Percentiles rank a stretch among this genome's conserved stretches.
Evolutionary conservation across 2,329 filamentous ascomycete genomes (phyloP).

Genomic region (Trichophyton benhamiae): DNA sequence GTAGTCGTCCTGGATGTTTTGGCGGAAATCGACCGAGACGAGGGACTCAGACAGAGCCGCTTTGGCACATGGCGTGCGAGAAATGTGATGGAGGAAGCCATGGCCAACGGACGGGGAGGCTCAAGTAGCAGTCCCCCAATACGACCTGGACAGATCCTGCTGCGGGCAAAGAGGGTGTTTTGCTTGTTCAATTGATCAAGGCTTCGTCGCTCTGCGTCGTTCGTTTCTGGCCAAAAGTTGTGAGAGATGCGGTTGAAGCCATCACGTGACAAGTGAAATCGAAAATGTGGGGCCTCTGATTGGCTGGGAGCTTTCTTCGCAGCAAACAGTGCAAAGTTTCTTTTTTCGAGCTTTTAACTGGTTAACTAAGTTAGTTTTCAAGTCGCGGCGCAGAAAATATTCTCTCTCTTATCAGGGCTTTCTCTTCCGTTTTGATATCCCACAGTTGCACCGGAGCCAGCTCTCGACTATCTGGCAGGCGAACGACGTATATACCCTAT

Average conservation of each 20-base stretch:
- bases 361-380: background rate
- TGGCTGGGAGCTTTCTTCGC: background rate
- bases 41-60: constrained; percentile 42
- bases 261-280: background rate
- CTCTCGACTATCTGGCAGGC: background rate
- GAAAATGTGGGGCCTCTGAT: constrained; percentile 2
- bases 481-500: background rate
- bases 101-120: constrained; percentile 23
- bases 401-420: background rate
- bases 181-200: background rate
- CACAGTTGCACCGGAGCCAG: background rate
- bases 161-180: constrained; percentile 1
- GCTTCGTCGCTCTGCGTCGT: background rate
- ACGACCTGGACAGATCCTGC: constrained; percentile 3
- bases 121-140: constrained; percentile 7
- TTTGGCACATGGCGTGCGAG: constrained; percentile 48
- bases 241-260: background rate
- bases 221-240: background rate
- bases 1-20: constrained; percentile 28
- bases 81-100: constrained; percentile 51
- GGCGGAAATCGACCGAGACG: constrained; percentile 33
- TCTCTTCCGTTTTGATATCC: background rate
- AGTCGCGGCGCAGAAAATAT: background rate
- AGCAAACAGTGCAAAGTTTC: constrained; percentile 16
- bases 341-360: constrained; percentile 2